phyloP scores from a whole-genome alignment of 1,284 basidiomycete genomes.

The Mycena sp. region DNA sequence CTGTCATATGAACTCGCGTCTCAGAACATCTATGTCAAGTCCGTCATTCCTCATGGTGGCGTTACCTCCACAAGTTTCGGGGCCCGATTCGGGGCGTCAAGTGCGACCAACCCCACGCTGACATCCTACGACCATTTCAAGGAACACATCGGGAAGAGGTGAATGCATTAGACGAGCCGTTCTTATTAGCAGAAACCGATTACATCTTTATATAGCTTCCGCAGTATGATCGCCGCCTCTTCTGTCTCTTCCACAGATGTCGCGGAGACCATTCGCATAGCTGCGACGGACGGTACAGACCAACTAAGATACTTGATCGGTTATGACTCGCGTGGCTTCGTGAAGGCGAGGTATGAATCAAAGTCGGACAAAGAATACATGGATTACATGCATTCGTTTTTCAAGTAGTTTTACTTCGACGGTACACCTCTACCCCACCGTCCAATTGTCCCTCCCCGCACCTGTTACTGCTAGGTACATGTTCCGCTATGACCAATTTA shows the following conservation, averaged over 20 bases:
- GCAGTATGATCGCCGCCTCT: constrained; percentile 22
- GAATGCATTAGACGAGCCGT: no score
- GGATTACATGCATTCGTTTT: constrained; percentile 27
- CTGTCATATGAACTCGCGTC: constrained; percentile 34
- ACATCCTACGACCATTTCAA: constrained; percentile 24
- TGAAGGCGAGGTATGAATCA: constrained; percentile 27
- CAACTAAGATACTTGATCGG: constrained; percentile 31
- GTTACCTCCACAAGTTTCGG: constrained; percentile 25
- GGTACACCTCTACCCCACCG: no score
- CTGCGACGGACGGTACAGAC: constrained; percentile 31
- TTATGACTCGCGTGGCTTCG: constrained; percentile 25
- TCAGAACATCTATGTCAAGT: constrained; percentile 32
- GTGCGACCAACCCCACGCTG: constrained; percentile 11
- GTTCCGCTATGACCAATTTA: no score
- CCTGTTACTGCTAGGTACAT: no score
- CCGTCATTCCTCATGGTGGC: constrained; percentile 31
- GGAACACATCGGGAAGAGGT: constrained; percentile 17
- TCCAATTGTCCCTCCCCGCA: no score
- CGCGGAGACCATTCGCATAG: constrained; percentile 24
- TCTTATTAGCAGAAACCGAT: no score
- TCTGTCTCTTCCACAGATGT: constrained; percentile 26
- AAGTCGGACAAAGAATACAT: constrained; percentile 28
- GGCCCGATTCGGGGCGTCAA: constrained; percentile 14
- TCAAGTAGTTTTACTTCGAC: constrained; percentile 21
- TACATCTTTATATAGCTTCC: constrained; percentile 4